Conservation (phyloP, 2,329 filamentous ascomycete species). For the Aspergillus sp. region DNA sequence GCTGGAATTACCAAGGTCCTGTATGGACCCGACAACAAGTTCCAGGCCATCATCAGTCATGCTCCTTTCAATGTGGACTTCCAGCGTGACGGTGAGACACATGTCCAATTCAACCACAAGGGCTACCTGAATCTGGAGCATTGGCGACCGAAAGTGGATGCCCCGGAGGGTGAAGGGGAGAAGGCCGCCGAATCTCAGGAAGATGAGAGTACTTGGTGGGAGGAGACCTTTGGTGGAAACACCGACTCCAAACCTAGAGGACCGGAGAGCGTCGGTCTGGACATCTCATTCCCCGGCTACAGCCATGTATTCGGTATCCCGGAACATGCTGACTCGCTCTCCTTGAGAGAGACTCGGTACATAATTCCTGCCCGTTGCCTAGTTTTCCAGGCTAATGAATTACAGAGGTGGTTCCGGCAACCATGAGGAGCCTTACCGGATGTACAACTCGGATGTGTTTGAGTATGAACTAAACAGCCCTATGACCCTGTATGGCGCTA, state of each 20-base stretch:
- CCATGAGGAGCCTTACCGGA: constrained; percentile 83
- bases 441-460: constrained; percentile 97
- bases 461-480: constrained; percentile 96
- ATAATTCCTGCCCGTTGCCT: neutral
- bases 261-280: constrained; percentile 85
- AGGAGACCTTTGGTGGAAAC: constrained; percentile 91
- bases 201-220: constrained; percentile 91
- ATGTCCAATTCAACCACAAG: constrained; percentile 87
- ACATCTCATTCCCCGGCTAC: constrained; percentile 90
- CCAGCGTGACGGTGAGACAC: constrained; percentile 74
- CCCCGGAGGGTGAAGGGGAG: constrained; percentile 51
- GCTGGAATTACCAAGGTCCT: constrained; percentile 68
- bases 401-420: constrained; percentile 73
- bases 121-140: constrained; percentile 92
- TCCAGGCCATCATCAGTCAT: constrained; percentile 81
- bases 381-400: constrained; percentile 18
- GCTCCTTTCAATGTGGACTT: constrained; percentile 85
- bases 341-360: constrained; percentile 80
- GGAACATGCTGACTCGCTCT: constrained; percentile 84
- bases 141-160: constrained; percentile 84
- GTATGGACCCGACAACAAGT: constrained; percentile 73
- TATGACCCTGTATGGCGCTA: constrained; percentile 97
- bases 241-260: constrained; percentile 94
- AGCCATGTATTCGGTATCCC: constrained; percentile 92
- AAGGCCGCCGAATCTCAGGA: constrained; percentile 27